phyloP scores from a whole-genome alignment of 495 filamentous ascomycete genomes.

The Penicillium mononematosum region DNA sequence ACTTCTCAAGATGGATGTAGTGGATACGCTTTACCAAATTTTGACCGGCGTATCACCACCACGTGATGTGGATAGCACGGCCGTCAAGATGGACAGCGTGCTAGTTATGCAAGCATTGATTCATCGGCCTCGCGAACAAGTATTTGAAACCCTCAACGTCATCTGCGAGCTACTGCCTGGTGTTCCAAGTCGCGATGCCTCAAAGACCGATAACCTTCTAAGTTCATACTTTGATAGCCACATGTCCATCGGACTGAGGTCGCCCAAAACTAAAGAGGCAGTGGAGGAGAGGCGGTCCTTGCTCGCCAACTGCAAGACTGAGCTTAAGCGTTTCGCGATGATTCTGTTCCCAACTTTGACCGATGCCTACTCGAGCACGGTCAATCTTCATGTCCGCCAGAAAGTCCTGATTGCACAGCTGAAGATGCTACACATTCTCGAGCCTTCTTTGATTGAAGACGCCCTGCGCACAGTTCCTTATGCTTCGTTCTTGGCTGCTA shows the following conservation, averaged over 20 bases:
- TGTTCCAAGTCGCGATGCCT: conserved; percentile 35
- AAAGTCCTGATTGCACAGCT: conserved; percentile 93
- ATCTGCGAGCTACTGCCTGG: conserved; percentile 91
- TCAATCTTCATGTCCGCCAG: conserved; percentile 96
- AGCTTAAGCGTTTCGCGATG: conserved; percentile 87
- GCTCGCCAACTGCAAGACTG: conserved; percentile 74
- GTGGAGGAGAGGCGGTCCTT: conserved; percentile 78
- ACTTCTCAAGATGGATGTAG: conserved; percentile 93
- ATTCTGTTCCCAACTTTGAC: conserved; percentile 96
- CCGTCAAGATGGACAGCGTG: conserved; percentile 91
- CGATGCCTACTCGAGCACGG: conserved; percentile 96
- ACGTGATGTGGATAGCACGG: conserved; percentile 71
- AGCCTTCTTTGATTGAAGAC: conserved; percentile 77
- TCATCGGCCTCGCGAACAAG: conserved; percentile 92
- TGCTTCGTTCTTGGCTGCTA: conserved; percentile 94
- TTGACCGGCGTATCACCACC: conserved; percentile 94
- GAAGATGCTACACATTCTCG: conserved; percentile 97
- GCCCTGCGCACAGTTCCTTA: conserved; percentile 90
- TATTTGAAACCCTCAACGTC: conserved; percentile 95
- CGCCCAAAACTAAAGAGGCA: conserved; percentile 53
- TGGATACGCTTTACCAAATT: conserved; percentile 97
- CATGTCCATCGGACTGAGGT: conserved; percentile 35
- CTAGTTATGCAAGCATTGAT: conserved; percentile 99
- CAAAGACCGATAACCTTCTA: conserved; percentile 52
- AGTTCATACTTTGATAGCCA: conserved; percentile 47